Percentiles rank a stretch among this genome's conserved stretches.
Conservation (phyloP, 805 yeast genomes). For the Starmerella riodocensis region DNA sequence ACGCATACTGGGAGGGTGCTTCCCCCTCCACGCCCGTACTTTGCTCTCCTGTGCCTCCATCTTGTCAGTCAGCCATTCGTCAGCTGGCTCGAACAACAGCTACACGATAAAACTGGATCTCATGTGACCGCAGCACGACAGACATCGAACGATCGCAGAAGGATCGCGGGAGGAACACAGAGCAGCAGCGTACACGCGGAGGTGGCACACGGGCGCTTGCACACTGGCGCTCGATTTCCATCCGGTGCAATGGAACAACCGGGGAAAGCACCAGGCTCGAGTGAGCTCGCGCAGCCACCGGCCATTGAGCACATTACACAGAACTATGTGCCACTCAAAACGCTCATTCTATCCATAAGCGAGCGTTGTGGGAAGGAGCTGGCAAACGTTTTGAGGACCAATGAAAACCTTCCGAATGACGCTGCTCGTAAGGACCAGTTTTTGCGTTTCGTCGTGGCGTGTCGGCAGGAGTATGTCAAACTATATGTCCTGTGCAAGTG, state of each 20-base stretch:
- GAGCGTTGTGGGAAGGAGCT: constrained; percentile 53
- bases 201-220: too few relatives aligned
- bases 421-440: constrained; percentile 53
- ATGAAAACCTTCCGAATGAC: constrained; percentile 45
- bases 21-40: too few relatives aligned
- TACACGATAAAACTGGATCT: too few relatives aligned
- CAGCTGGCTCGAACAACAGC: too few relatives aligned
- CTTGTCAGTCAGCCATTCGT: too few relatives aligned
- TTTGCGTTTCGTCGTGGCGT: constrained; percentile 50
- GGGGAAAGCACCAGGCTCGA: background rate
- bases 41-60: too few relatives aligned
- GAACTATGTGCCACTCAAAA: constrained; percentile 52
- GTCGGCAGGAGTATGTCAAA: constrained; percentile 75
- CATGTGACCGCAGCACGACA: too few relatives aligned
- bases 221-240: too few relatives aligned
- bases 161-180: too few relatives aligned
- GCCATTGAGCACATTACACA: constrained; percentile 58
- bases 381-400: constrained; percentile 44
- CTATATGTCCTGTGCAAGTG: constrained; percentile 79
- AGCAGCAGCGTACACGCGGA: too few relatives aligned
- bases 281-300: constrained; percentile 23
- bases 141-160: too few relatives aligned
- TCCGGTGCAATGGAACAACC: background rate
- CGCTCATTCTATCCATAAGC: constrained; percentile 46
- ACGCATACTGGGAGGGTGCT: too few relatives aligned